phyloP scores from a whole-genome alignment of 2,329 filamentous ascomycete genomes.

The Xylaria sp. region DNA sequence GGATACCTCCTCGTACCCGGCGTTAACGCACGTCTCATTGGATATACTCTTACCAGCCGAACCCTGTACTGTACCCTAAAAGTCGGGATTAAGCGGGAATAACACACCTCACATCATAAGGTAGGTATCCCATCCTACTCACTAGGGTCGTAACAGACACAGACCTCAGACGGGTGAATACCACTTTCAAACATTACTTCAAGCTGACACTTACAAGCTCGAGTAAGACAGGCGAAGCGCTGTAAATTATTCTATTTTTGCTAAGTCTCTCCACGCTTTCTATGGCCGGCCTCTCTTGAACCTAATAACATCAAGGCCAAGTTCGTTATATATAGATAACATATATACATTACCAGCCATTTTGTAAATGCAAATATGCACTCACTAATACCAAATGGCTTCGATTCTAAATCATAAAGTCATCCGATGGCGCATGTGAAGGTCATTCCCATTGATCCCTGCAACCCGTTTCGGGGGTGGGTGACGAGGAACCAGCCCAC shows the following conservation, averaged over 20 bases:
- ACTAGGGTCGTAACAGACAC: background rate
- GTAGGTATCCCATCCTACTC: too few species aligned
- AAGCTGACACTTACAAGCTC: too few species aligned
- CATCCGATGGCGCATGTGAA: conserved; percentile 7
- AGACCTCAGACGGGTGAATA: background rate
- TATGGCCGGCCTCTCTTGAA: background rate
- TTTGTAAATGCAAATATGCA: background rate
- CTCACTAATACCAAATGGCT: conserved; percentile 21
- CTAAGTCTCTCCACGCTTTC: background rate
- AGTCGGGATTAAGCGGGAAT: too few species aligned
- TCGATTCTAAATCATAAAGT: background rate
- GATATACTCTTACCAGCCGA: too few species aligned
- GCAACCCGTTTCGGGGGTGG: background rate
- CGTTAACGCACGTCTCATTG: too few species aligned
- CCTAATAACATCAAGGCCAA: background rate
- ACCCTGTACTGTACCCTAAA: too few species aligned
- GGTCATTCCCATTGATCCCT: background rate
- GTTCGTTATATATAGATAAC: too few species aligned
- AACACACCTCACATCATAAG: too few species aligned
- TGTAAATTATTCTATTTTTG: conserved; percentile 7
- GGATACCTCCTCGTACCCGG: too few species aligned
- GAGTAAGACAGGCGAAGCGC: background rate
- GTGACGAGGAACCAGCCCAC: background rate
- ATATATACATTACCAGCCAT: conserved; percentile 3
- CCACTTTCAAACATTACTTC: too few species aligned